Percentiles rank a stretch among this genome's conserved stretches.
These are phyloP conservation scores for Dipodascopsis tothii DNA, from an alignment of 805 yeast species.

Conservation along the genomic window DNA sequence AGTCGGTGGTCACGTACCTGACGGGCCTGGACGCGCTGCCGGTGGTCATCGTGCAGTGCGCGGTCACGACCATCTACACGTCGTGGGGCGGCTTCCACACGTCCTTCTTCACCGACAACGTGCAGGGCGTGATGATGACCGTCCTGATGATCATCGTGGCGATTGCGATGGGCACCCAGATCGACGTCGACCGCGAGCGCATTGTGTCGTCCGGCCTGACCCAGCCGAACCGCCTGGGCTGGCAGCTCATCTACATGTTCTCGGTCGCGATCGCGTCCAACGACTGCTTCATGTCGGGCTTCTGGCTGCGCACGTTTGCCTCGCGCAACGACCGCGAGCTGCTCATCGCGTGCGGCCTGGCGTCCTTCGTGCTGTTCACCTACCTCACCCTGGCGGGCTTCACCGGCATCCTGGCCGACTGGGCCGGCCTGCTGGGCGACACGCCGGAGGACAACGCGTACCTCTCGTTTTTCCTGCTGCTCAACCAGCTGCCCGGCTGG, in stretches of 20 bases:
- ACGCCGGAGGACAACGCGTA: conserved; percentile 46
- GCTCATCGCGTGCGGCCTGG: conserved; percentile 65
- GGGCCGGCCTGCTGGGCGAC: conserved; percentile 66
- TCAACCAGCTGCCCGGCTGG: conserved; percentile 75
- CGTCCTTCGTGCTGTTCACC: conserved; percentile 56
- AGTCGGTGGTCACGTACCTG: conserved; percentile 65
- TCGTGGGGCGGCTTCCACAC: conserved; percentile 83
- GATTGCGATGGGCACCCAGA: conserved; percentile 69
- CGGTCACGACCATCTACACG: conserved; percentile 80
- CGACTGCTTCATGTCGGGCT: conserved; percentile 83
- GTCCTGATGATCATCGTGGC: conserved; percentile 61
- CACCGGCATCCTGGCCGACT: conserved; percentile 81
- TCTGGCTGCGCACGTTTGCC: conserved; percentile 93
- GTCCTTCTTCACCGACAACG: conserved; percentile 77
- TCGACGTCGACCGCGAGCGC: conserved; percentile 49
- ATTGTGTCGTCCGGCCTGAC: conserved; percentile 61
- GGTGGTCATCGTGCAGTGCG: conserved; percentile 75
- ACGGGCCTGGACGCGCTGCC: conserved; percentile 76
- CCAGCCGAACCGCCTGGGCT: conserved; percentile 64
- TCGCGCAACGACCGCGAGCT: conserved; percentile 70
- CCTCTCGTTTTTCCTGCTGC: conserved; percentile 63
- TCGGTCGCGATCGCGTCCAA: conserved; percentile 83
- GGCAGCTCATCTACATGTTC: conserved; percentile 82
- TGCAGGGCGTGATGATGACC: conserved; percentile 72
- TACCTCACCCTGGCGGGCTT: conserved; percentile 68